Conservation (phyloP, 1,284 basidiomycete species). For the Malassezia sp. region DNA sequence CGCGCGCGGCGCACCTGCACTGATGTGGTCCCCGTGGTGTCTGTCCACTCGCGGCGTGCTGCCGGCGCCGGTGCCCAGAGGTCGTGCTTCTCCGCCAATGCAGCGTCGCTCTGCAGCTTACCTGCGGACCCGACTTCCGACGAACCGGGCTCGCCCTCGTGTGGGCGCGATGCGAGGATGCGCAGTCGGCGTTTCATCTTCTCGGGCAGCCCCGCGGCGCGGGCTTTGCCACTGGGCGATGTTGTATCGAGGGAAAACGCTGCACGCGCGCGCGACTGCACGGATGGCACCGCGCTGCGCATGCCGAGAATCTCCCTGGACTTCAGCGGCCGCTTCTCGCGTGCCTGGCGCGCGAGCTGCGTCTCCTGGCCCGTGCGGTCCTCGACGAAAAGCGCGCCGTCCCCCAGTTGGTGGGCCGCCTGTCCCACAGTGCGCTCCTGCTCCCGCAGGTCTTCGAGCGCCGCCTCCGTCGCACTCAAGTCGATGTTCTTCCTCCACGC, state of each 20-base stretch:
- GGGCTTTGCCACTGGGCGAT: slow-evolving; percentile 12
- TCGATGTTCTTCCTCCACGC: slow-evolving; percentile 74
- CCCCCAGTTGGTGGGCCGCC: slow-evolving; percentile 3
- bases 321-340: slow-evolving; percentile 54
- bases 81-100: slow-evolving; percentile 9
- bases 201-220: slow-evolving; percentile 21
- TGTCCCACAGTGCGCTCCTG: slow-evolving; percentile 17
- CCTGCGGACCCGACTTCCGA: slow-evolving; percentile 9
- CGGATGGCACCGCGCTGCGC: slow-evolving; percentile 70
- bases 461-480: slow-evolving; percentile 24
- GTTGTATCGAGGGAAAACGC: slow-evolving; percentile 47
- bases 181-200: slow-evolving; percentile 22
- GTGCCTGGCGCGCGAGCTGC: slow-evolving; percentile 24
- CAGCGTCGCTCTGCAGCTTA: slow-evolving; percentile 14
- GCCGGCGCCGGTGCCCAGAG: slow-evolving; percentile 2
- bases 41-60: slow-evolving; percentile 7
- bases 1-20: too few relatives aligned
- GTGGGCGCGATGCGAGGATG: slow-evolving; percentile 15
- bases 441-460: slow-evolving; percentile 28
- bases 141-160: slow-evolving; percentile 7
- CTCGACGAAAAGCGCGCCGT: slow-evolving; percentile 21
- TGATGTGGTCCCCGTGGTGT: too few relatives aligned
- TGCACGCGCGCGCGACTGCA: slow-evolving; percentile 11
- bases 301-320: slow-evolving; percentile 70
- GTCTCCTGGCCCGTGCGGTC: slow-evolving; percentile 49